Percentiles rank a stretch among this genome's conserved stretches.
These are phyloP conservation scores for Malus hybrid DNA, from an alignment of 331 rosid species.

Conservation along the genomic window DNA sequence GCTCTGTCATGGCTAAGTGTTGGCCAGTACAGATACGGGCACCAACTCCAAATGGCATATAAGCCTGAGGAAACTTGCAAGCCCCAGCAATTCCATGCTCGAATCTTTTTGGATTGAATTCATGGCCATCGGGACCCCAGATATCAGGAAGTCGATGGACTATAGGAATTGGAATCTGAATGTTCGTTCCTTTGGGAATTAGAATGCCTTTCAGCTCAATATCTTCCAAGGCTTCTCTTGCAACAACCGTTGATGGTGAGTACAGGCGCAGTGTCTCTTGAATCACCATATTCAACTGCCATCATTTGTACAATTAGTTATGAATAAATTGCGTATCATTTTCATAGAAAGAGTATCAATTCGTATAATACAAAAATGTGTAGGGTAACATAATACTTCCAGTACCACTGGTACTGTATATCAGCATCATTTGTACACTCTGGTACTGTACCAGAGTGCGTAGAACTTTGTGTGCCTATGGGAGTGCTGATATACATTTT, in stretches of 20 bases:
- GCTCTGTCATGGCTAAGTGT: slow-evolving; percentile 41
- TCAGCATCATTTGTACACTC: too few relatives aligned
- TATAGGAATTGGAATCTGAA: slow-evolving; percentile 41
- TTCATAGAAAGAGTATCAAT: too few relatives aligned
- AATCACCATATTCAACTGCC: slow-evolving; percentile 55
- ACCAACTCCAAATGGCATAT: slow-evolving; percentile 53
- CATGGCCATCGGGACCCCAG: slow-evolving; percentile 44
- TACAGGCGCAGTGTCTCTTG: slow-evolving; percentile 55
- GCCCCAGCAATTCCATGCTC: slow-evolving; percentile 38
- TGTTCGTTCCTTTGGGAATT: slow-evolving; percentile 48
- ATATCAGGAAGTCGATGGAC: slow-evolving; percentile 25
- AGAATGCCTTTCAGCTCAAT: slow-evolving; percentile 24
- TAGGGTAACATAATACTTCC: too few relatives aligned
- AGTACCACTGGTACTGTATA: too few relatives aligned
- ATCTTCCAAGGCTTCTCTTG: slow-evolving; percentile 31
- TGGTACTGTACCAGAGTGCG: too few relatives aligned
- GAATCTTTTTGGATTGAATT: slow-evolving; percentile 49
- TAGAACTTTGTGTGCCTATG: too few relatives aligned
- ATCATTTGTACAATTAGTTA: too few relatives aligned
- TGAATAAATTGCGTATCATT: too few relatives aligned
- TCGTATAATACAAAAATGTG: too few relatives aligned
- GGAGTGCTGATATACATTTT: too few relatives aligned
- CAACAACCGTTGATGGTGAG: slow-evolving; percentile 26
- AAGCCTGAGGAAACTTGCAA: slow-evolving; percentile 37
- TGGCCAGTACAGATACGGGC: slow-evolving; percentile 47